Base-by-base conservation (phyloP, 257 asterid genomes). In the Fraxinus quadrangulata region DNA sequence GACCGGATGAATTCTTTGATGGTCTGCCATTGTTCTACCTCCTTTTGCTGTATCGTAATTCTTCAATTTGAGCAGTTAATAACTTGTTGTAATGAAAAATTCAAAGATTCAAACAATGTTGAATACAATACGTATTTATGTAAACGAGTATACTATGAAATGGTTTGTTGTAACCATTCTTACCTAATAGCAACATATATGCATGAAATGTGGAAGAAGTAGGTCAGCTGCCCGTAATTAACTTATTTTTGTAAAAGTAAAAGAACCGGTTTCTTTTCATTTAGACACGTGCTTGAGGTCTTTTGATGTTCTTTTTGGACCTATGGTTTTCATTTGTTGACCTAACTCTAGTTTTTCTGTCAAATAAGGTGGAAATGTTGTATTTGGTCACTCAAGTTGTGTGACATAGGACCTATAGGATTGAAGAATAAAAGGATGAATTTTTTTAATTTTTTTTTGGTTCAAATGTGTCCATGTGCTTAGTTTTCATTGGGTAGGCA, bases 1-100 rank as follows among this genome's bases (percentile, higher is more conserved):
- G 74, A 77, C 91, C 14, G 97, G 97, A 80, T 93, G 92, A 77
- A 93, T 87, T 78, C 83, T 89, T 67, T 85, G 93, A 67, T 84
- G 87, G 14, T 88, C 80, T 88, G 90, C 84, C 47, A 71, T 33
- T 73, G 59, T 36, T 39, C 61, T 37, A 19, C 69, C 45, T 21
- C 54, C 68, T 47, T 66, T 36, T 73, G n/a, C 63, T 13, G 54
- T 45, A 45, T 45, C 19, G 34, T 65, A 24, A 71, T 61, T 61
- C 5, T 77, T 34, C 68, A 21, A 19, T 77, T 28, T 26, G 49
- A 3, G 42, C 23, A 42, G 59, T 34, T 13, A 39, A 56, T 45
- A 51, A 77, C 61, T 49, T 70, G 6, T 2, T 9, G 67, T 12
- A 31, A 61, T 47, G 67, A 71, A 12, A 31, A 34, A 42, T 5